Base-by-base conservation (phyloP, 805 yeast species). In the Sungouiozyma ichnusensis region DNA sequence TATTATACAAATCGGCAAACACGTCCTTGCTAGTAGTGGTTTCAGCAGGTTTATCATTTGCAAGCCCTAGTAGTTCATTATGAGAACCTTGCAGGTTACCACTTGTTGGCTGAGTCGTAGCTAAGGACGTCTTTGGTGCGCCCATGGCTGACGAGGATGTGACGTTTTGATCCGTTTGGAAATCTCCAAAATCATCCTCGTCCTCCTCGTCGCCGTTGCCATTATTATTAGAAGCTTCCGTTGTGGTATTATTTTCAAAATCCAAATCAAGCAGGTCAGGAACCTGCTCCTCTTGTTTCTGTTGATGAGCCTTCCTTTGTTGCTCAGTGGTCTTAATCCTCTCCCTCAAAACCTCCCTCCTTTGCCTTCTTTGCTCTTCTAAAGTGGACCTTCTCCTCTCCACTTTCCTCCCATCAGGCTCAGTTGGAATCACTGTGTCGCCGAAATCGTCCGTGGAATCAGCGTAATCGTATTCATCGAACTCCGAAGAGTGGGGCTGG, bases 171-270 rank as follows among this genome's bases (percentile, higher is more conserved):
- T 59, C 60, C 39, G 55, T 49, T 54, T 62, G 63, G 52, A 60
- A 59, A 43, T 64, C 64, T 35, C 71, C 68, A 48, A 61, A 62
- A 16, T 57, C 65, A 46, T 64, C 65, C 36, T 60, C 63, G 7
- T 57, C 57, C 14, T 53, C 59, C 13, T 57, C 60, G 37, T 48
- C 48, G 18, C 41, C 50, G 14, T 44, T 35, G 11, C 27, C 24
- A 7, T 27, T 36, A 4, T 13, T 18, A 35, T 20, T 37, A n/a
- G 35, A 19, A 27, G 35, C 35, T 18, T 44, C 14, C n/a, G 44
- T 18, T 27, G 52, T 40, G 14, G 43, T 39, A 27, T 44, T 33
- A 9, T 39, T 24, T 39, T 24, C 38, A 37, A 48, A 54, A 42
- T 53, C 64, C 24, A 62, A 51, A 45, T 57, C 63, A 38, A 62